These are phyloP conservation scores for Fragaria ananassa DNA, from an alignment of 306 rosid genomes.

Conservation along the genomic window DNA sequence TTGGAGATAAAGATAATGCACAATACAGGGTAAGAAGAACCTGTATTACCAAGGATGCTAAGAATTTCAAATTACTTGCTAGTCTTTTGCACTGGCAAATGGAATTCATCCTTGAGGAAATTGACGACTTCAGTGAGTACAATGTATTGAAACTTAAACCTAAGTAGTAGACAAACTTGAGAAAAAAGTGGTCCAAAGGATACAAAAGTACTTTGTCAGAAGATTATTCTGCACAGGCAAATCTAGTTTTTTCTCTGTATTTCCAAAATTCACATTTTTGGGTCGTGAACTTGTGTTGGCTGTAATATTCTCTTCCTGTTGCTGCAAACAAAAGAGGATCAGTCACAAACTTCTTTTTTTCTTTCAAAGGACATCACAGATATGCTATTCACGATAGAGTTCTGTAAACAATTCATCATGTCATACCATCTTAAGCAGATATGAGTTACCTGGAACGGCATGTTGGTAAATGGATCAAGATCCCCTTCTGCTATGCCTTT, in stretches of 20 bases:
- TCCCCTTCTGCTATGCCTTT: constrained; percentile 91
- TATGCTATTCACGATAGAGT: background rate
- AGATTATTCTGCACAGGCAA: constrained; percentile 89
- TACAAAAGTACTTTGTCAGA: constrained; percentile 85
- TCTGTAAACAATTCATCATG: background rate
- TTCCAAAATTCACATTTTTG: constrained; percentile 47
- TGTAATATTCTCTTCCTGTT: constrained; percentile 46
- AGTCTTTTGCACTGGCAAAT: background rate
- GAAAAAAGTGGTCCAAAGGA: constrained; percentile 40
- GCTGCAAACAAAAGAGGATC: constrained; percentile 25
- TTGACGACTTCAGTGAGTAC: background rate
- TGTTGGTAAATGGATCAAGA: constrained; percentile 79
- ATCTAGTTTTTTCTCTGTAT: constrained; percentile 62
- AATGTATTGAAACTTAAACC: constrained; percentile 3
- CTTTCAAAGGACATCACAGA: too few relatives aligned
- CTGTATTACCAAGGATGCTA: constrained; percentile 16
- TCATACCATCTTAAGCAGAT: background rate
- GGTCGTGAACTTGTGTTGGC: constrained; percentile 34
- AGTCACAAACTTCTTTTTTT: constrained; percentile 1
- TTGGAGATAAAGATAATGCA: background rate
- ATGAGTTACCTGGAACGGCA: constrained; percentile 64
- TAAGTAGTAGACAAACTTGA: constrained; percentile 5
- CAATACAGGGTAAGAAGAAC: constrained; percentile 7
- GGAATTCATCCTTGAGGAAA: background rate
- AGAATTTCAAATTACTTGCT: background rate